Evolutionary conservation across 108 stramenopile genomes (phyloP), one percentile per base, ranked within the genome.

Genomic region (Cyclotella choctawhatcheeana): DNA sequence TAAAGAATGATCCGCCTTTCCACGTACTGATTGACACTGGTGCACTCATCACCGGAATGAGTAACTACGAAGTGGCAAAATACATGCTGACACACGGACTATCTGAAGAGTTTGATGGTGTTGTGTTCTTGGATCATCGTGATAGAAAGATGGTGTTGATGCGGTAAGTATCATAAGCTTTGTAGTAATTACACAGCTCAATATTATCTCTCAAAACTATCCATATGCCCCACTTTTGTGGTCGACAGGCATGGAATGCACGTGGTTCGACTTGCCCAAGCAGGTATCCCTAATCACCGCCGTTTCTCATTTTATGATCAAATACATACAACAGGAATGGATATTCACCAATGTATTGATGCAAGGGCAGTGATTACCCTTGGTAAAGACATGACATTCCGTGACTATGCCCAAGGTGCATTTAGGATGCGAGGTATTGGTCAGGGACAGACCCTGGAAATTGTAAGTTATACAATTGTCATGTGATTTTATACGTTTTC

Each of bases 271-370:
- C 71, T 96, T 45, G 85, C 89, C 37, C 97, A 97, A 74, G 87
- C 93, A 56, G 96, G 97, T 47, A 86, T 96, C 25, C 90, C 94
- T 21, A 82, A 82, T 5, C 82, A 96, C 34, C 72, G 91, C 3
- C 93, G 96, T 8, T 98, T 98, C 71, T 94, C 96, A 1, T 97
- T 98, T 73, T 98, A 97, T 65, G 97, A 97, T 64, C 98, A 98
- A 64, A 93, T 97, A 37, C 96, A 98, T 74, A 97, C 98, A n/a
- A 98, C 97, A 21, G 97, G 97, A 24, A 97, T 97, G 97, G 97
- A 98, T 82, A 97, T 97, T 70, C 89, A 95, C 59, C 98, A 98
- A 65, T 87, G 88, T 40, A 91, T 95, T 48, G 91, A 97, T 74
- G 95, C 98, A 2, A 77, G 84, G 47, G 96, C 97, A 43, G 89